These are phyloP conservation scores for Cutaneotrichosporon sp. DNA, from an alignment of 1,284 basidiomycete species.

Conservation along the genomic window DNA sequence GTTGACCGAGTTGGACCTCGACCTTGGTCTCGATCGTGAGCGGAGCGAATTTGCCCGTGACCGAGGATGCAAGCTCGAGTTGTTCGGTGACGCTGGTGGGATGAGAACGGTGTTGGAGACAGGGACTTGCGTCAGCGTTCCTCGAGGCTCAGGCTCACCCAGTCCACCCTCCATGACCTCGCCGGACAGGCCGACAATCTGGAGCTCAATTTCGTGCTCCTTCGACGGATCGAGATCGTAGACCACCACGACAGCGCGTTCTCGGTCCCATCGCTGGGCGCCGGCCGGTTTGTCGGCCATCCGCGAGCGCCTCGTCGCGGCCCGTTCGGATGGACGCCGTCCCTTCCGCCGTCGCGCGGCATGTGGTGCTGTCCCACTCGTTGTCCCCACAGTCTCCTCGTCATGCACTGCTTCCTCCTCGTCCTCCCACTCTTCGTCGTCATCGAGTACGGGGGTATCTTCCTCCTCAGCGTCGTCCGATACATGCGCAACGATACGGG, in stretches of 20 bases:
- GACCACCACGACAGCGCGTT: conserved; percentile 46
- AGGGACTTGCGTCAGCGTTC: conserved; percentile 12
- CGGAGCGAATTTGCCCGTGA: conserved; percentile 47
- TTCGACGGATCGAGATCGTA: conserved; percentile 46
- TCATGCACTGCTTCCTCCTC: conserved; percentile 10
- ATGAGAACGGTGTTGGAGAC: conserved; percentile 40
- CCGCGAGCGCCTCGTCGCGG: not conserved
- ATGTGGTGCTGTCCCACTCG: conserved; percentile 10
- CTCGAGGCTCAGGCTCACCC: conserved; percentile 16
- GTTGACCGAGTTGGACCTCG: conserved; percentile 45
- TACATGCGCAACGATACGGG: conserved; percentile 47
- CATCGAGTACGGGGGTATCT: conserved; percentile 4
- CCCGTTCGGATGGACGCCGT: not conserved
- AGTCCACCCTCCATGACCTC: conserved; percentile 28
- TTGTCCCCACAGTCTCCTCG: conserved; percentile 12
- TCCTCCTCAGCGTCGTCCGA: conserved; percentile 37
- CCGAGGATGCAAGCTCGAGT: conserved; percentile 27
- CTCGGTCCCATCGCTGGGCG: conserved; percentile 25
- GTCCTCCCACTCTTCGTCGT: conserved; percentile 22
- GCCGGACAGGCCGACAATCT: conserved; percentile 41
- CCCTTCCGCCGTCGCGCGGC: conserved; percentile 7
- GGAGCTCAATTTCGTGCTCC: conserved; percentile 49
- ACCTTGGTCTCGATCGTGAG: conserved; percentile 41
- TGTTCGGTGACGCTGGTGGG: conserved; percentile 31
- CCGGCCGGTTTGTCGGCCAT: not conserved